A percentile compares a stretch with the other conserved stretches of the same genome.
These are phyloP conservation scores for Astragalus membranaceus DNA, from an alignment of 306 rosid species.

Conservation along the genomic window DNA sequence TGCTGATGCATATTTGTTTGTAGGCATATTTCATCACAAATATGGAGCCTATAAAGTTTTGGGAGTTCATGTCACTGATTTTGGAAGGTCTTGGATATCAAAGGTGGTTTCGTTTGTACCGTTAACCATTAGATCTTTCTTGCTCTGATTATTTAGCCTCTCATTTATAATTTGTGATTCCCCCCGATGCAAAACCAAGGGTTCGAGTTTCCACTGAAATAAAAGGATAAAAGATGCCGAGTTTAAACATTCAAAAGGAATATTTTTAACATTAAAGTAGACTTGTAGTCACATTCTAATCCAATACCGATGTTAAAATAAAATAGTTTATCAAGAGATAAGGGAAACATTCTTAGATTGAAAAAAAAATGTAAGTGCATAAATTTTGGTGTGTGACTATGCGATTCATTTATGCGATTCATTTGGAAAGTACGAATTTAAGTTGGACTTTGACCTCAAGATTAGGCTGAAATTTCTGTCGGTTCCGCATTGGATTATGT, in stretches of 20 bases:
- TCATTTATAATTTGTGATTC: neutral
- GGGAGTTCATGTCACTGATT: constrained; percentile 83
- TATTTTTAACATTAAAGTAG: neutral
- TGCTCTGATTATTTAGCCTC: neutral
- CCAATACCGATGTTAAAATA: neutral
- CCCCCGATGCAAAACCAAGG: neutral
- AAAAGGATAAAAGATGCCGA: neutral
- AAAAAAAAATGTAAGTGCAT: neutral
- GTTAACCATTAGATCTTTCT: constrained; percentile 2
- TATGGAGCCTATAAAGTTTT: constrained; percentile 84
- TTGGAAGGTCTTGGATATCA: constrained; percentile 89
- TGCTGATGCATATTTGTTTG: constrained; percentile 26
- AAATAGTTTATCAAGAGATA: neutral
- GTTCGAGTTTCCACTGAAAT: neutral
- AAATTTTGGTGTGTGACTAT: too few relatives aligned
- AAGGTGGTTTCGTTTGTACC: constrained; percentile 40
- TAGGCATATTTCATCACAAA: constrained; percentile 97
- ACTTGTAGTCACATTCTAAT: neutral
- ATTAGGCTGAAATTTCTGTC: constrained; percentile 12
- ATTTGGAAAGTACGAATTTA: neutral
- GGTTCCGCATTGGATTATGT: neutral
- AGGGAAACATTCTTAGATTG: neutral
- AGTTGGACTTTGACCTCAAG: neutral
- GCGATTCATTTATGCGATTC: neutral
- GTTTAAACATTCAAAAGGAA: neutral